Evolutionary conservation across 2,329 filamentous ascomycete genomes (phyloP), one percentile per base, ranked within the genome.

Genomic region (Cytospora paraplurivora): DNA sequence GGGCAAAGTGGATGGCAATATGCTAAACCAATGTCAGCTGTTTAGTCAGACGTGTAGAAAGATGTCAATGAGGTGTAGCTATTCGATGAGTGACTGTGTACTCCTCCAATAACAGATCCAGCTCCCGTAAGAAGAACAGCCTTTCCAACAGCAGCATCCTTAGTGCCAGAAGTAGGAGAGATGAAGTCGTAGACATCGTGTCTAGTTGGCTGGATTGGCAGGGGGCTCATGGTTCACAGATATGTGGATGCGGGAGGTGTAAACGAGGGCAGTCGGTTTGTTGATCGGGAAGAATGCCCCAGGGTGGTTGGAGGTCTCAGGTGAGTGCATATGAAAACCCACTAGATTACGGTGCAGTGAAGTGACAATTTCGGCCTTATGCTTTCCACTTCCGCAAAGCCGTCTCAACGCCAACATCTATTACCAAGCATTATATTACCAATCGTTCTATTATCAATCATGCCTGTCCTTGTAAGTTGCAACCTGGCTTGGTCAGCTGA

Each of bases 131-230:
- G 4, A 11, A 51, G 47, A 51, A 51, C 47, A 15, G 47, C 15
- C 47, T 51, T 51, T 32, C 47, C 47, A 4, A 8, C n/a, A 51
- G 47, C 47, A 11, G 47, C 47, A 51, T 51, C 47, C 47, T 51
- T 51, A 32, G 47, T 51, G 47, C 47, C 47, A 19, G 47, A 8
- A 15, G 10, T 51, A 15, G 47, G 47, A 3, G 47, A 51, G 47
- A 51, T 51, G 27, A 51, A 51, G 27, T 51, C 47, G 47, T 51
- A 51, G 47, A 51, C 47, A 51, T 51, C 47, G 15, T 51, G 47
- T 51, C 27, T 51, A 8, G 47, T 51, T 51, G 47, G 27, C 10
- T 51, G 10, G 47, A 51, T 51, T 12, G 47, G 47, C 6, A 51
- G 6, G 15, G 47, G 47, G n/a, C 15, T 7, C 47, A 51, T 51